Evolutionary conservation across 2,329 filamentous ascomycete genomes (phyloP), one percentile per base, ranked within the genome.

Genomic region (Sporothrix curviconia): DNA sequence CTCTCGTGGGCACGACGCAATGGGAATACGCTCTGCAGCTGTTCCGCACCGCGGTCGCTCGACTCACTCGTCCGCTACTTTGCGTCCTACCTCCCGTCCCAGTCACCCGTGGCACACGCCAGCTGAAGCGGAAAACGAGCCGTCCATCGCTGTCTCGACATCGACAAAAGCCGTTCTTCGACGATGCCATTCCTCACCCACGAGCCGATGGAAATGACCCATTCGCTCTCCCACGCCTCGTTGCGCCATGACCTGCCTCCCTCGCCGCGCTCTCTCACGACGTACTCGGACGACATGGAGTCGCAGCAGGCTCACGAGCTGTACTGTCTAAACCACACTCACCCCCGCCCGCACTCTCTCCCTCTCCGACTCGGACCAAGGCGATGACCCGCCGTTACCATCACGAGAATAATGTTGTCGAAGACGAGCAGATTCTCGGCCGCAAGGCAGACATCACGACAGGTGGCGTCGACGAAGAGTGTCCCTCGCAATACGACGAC

Each of bases 1-100:
- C 73, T 56, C 72, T 84, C 62, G 79, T 84, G 69, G 80, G 78
- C 58, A 80, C 78, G 49, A 73, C 80, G 17, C 80, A 83, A 70
- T 84, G 81, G 81, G 75, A 80, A 62, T 70, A 77, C 62, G 81
- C 81, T 25, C 66, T 83, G 28, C 80, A 83, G 65, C 76, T 83
- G 56, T 83, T 84, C 65, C 77, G 81, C 14, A 80, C 80, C n/a
- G 9, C 78, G 74, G 64, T 82, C 79, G 2, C 76, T 82, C 57
- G 81, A 84, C 67, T 83, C 80, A 17, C 78, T 84, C 60, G 78
- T 84, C 60, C 74, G 80, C 61, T 83, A 80, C 66, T 84, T 82
- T 67, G 73, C 79, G 19, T 83, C 79, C 49, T 83, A 83, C 61
- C 75, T 84, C 7, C 80, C 81, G 25, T n/a, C 69, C 76, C 11